Percentiles rank a stretch among this genome's conserved stretches.
Evolutionary conservation across 129 eudicot species (phyloP).

Genomic region (Centaurea solstitialis): DNA sequence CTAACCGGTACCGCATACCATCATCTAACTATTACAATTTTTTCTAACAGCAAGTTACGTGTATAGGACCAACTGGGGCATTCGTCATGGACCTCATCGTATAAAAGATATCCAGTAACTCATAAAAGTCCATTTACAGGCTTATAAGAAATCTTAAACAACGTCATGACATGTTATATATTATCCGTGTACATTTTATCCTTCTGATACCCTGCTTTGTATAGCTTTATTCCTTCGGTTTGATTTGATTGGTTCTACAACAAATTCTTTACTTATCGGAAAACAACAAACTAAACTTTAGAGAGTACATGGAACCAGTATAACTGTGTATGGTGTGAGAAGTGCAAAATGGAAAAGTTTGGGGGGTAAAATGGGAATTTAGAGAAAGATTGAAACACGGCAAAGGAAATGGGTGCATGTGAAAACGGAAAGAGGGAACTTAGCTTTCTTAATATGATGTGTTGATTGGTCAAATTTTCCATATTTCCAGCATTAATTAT

Average conservation of each 20-base stretch:
- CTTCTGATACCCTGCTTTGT: background rate
- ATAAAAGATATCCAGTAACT: no score
- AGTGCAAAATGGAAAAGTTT: background rate
- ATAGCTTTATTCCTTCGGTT: background rate
- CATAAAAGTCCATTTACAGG: no score
- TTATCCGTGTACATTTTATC: no score
- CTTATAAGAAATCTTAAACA: no score
- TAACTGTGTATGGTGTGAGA: background rate
- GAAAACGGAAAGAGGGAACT: slow-evolving; percentile 27
- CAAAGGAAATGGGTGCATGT: slow-evolving; percentile 23
- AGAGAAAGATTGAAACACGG: background rate
- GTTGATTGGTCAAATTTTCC: slow-evolving; percentile 36
- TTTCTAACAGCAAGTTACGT: no score
- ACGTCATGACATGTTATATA: no score
- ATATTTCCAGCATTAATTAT: slow-evolving; percentile 17
- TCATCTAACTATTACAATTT: no score
- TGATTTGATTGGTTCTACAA: background rate
- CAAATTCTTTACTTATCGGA: background rate
- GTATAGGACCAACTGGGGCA: no score
- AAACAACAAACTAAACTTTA: background rate
- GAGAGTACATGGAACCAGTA: no score
- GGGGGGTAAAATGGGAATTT: background rate
- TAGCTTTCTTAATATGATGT: slow-evolving; percentile 33
- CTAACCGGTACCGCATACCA: no score
- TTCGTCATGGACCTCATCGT: no score